Evolutionary conservation across 306 rosid genomes (phyloP), one percentile per base, ranked within the genome.

Genomic region (Oxytropis ochrocephala): DNA sequence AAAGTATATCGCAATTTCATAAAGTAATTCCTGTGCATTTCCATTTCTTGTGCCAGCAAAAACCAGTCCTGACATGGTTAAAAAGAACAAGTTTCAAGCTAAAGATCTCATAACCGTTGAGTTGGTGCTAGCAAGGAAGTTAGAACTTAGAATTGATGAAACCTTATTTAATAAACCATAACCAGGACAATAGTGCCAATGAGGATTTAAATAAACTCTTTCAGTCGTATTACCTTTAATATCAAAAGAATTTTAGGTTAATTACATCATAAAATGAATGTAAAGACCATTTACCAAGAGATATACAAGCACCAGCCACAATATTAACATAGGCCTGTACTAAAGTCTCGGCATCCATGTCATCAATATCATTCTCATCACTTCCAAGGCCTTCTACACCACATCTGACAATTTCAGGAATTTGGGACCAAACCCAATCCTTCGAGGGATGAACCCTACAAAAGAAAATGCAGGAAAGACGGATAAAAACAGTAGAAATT

Each of bases 251-350:
- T 1, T 14, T 77, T 70, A 16, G 51, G 67, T 46, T 35, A 64
- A 35, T 44, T 47, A 33, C 60, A 64, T 55, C 73, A 70, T 36
- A 62, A 71, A 78, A 71, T 59, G 52, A 55, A 16, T 9, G 4
- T 41, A 77, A 78, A 77, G 55, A 52, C 61, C 66, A 62, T 80
- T 82, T 84, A 93, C 97, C 98, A 58, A 93, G 83, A 54, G 98
- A 90, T 70, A 93, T 86, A 75, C 98, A 90, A 71, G 97, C 96
- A 78, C 98, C 97, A 79, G 92, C 83, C 55, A 90, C 89, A 73
- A 93, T 89, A 75, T 93, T 90, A 76, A 93, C 94, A 85, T 88
- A 93, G 19, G 97, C 98, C 81, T 93, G 97, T 17, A 90, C 78
- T 79, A 86, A 90, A 58, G 96, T 87, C 84, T 93, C 98, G 19